phyloP scores from a whole-genome alignment of 805 yeast species.

The Metschnikowia lochheadii region DNA sequence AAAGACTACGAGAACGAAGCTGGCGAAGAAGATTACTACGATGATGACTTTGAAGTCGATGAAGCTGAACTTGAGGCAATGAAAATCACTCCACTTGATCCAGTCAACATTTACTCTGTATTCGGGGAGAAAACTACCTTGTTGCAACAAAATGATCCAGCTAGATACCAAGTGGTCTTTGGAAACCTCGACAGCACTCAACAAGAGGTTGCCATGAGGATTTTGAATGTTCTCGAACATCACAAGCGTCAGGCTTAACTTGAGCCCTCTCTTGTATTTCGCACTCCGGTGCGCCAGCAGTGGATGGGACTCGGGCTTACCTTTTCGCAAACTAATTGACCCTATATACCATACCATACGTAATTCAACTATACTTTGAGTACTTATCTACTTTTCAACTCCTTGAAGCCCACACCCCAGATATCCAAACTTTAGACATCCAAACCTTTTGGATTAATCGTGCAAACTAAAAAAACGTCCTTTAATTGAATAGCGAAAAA shows the following conservation, averaged over 20 bases:
- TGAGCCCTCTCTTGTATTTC: not conserved
- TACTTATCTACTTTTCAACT: not conserved
- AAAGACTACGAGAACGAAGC: conserved; percentile 22
- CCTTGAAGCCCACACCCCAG: not conserved
- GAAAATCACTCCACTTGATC: conserved; percentile 74
- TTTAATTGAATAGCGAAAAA: not conserved
- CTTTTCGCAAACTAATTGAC: conserved; percentile 1
- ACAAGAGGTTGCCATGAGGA: conserved; percentile 27
- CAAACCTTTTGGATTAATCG: not conserved
- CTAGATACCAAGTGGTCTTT: conserved; percentile 47
- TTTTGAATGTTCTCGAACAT: conserved; percentile 22
- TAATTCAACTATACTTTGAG: not conserved
- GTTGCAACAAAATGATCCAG: conserved; percentile 46
- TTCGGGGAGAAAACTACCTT: conserved; percentile 53
- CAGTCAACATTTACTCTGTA: conserved; percentile 63
- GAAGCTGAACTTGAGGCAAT: conserved; percentile 82
- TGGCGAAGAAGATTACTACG: conserved; percentile 26
- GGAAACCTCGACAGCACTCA: conserved; percentile 36
- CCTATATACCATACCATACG: conserved; percentile 2
- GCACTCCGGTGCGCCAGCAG: not conserved
- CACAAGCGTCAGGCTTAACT: conserved; percentile 9
- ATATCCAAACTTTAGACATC: not conserved
- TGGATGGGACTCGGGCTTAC: not conserved
- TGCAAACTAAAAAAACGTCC: not conserved
- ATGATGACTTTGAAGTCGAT: conserved; percentile 44